phyloP scores from a whole-genome alignment of 2,329 filamentous ascomycete species.

The Colletotrichum plurivorum region DNA sequence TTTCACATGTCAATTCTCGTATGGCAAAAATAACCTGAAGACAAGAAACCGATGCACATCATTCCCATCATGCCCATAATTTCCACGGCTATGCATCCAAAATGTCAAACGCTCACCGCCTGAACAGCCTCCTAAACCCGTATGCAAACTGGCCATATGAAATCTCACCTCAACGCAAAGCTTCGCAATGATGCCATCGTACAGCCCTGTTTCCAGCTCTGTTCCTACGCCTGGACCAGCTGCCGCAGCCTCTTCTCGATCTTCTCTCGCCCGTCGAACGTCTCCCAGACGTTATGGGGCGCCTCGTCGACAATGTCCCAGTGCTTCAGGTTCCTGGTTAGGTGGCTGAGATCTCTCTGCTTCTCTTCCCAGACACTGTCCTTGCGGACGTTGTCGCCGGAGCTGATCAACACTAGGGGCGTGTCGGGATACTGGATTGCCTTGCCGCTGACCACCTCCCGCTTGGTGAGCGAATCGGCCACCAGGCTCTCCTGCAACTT shows the following conservation, averaged over 20 bases:
- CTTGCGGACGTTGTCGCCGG: slow-evolving; percentile 77
- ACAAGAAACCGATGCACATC: not conserved
- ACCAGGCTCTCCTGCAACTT: slow-evolving; percentile 95
- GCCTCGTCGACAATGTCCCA: slow-evolving; percentile 93
- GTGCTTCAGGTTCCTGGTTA: slow-evolving; percentile 82
- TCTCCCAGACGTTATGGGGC: slow-evolving; percentile 89
- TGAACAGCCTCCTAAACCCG: not conserved
- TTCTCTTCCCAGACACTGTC: slow-evolving; percentile 84
- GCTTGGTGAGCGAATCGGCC: slow-evolving; percentile 85
- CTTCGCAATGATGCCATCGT: not conserved
- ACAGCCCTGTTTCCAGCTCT: not conserved
- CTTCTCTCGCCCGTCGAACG: slow-evolving; percentile 76
- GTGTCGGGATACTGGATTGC: slow-evolving; percentile 84
- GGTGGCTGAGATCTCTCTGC: slow-evolving; percentile 84
- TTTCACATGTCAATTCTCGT: not conserved
- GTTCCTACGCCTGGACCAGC: slow-evolving; percentile 63
- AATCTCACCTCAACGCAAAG: not conserved
- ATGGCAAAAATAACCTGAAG: not conserved
- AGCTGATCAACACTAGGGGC: slow-evolving; percentile 86
- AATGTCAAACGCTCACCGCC: slow-evolving; percentile 19
- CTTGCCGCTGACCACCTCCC: slow-evolving; percentile 83
- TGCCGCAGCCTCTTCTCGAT: slow-evolving; percentile 86
- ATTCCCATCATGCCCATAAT: not conserved
- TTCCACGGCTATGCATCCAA: slow-evolving; percentile 2
- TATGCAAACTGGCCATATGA: slow-evolving; percentile 2